Percentiles rank a stretch among this genome's conserved stretches.
Evolutionary conservation across 1,284 basidiomycete species (phyloP).

Genomic region (Sanguinoderma infundibulare): DNA sequence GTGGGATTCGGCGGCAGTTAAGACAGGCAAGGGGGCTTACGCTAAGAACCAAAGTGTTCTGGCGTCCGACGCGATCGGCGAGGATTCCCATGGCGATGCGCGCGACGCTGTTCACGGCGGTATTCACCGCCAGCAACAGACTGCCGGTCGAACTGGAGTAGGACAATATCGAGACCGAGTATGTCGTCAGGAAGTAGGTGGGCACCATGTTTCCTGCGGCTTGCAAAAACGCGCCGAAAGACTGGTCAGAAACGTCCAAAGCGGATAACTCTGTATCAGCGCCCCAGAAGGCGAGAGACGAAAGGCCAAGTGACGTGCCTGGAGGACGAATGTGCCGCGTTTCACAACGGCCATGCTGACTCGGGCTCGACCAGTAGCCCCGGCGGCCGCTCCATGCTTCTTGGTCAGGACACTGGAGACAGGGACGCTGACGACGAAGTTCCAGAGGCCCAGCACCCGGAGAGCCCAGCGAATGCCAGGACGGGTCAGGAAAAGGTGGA

Average conservation of each 20-base stretch:
- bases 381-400: conserved; percentile 32
- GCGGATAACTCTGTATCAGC: not conserved
- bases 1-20: not conserved
- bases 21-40: conserved; percentile 29
- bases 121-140: conserved; percentile 46
- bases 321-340: conserved; percentile 47
- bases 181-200: conserved; percentile 47
- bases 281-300: not conserved
- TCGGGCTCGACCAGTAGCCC: conserved; percentile 29
- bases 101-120: conserved; percentile 48
- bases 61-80: conserved; percentile 47
- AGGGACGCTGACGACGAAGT: conserved; percentile 43
- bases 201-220: conserved; percentile 51
- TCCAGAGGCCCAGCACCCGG: conserved; percentile 46
- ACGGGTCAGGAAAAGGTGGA: conserved; percentile 42
- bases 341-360: conserved; percentile 42
- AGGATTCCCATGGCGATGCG: conserved; percentile 47
- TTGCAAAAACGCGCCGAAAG: conserved; percentile 47
- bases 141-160: conserved; percentile 44
- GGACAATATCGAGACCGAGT: conserved; percentile 44
- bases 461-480: conserved; percentile 43
- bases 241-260: conserved; percentile 28
- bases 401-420: conserved; percentile 39
- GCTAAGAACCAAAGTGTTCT: conserved; percentile 49
- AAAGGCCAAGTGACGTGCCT: conserved; percentile 33